Percentiles rank a stretch among this genome's conserved stretches.
Evolutionary conservation across 768 basidiomycete genomes (phyloP).

Genomic region (Cystofilobasidium macerans): DNA sequence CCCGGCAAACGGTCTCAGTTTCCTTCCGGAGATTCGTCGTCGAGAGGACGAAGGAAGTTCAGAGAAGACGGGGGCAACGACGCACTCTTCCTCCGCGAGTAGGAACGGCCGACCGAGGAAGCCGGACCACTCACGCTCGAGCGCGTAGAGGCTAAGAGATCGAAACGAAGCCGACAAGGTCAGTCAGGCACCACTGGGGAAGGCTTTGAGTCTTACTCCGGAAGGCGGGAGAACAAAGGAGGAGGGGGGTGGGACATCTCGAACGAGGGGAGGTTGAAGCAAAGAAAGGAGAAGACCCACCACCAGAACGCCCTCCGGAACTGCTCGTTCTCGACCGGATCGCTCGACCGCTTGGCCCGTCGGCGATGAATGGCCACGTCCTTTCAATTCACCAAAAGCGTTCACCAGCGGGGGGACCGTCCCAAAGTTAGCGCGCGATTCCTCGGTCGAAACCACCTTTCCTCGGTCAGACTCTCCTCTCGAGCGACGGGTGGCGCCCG

Average conservation of each 20-base stretch:
- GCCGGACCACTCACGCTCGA: constrained; percentile 20
- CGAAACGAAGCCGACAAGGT: background rate
- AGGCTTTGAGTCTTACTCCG: no score
- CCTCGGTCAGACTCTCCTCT: no score
- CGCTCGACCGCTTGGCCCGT: constrained; percentile 18
- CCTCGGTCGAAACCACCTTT: no score
- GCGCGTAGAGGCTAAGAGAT: constrained; percentile 5
- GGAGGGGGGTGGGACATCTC: background rate
- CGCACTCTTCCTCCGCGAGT: constrained; percentile 23
- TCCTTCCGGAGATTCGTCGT: background rate
- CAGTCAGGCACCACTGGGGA: no score
- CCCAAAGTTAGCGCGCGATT: no score
- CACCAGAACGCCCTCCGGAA: constrained; percentile 22
- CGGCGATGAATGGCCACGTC: constrained; percentile 24
- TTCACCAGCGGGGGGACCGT: no score
- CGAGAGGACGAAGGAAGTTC: background rate
- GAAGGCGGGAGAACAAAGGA: no score
- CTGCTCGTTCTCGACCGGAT: constrained; percentile 20
- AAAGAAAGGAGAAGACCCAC: background rate
- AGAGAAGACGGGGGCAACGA: background rate
- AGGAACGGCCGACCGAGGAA: constrained; percentile 22
- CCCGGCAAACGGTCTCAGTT: no score
- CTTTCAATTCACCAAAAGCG: no score
- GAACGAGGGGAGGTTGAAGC: background rate
- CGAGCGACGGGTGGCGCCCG: background rate